A percentile compares a stretch with the other conserved stretches of the same genome.
These are phyloP conservation scores for Croton laevigatus DNA, from an alignment of 441 rosid species.

Conservation along the genomic window DNA sequence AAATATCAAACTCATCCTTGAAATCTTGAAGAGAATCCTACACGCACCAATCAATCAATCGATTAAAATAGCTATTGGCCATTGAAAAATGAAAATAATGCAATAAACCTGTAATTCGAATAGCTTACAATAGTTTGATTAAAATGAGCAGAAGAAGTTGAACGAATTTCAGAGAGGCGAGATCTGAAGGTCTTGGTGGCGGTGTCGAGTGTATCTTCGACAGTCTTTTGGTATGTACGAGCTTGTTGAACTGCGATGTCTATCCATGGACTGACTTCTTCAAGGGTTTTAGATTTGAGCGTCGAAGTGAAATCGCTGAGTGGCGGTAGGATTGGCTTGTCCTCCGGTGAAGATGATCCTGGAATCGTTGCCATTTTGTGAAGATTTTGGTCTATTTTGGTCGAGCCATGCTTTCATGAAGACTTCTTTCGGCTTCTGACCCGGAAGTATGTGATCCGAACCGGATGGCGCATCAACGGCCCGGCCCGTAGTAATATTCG, in stretches of 20 bases:
- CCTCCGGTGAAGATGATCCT: constrained; percentile 42
- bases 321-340: constrained; percentile 22
- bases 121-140: constrained; percentile 59
- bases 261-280: constrained; percentile 59
- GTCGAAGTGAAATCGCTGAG: constrained; percentile 18
- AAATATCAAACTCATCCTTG: constrained; percentile 48
- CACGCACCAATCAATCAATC: constrained; percentile 6
- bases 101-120: not conserved
- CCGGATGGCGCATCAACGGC: too few relatives aligned
- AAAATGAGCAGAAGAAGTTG: constrained; percentile 70
- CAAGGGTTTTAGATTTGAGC: constrained; percentile 42
- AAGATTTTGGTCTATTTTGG: not conserved
- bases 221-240: constrained; percentile 45
- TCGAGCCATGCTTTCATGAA: not conserved
- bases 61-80: not conserved
- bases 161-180: constrained; percentile 59
- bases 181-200: constrained; percentile 50
- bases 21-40: constrained; percentile 60
- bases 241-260: constrained; percentile 61
- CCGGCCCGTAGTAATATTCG: too few relatives aligned
- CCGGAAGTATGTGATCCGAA: not conserved
- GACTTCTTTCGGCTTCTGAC: not conserved
- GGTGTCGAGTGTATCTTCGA: constrained; percentile 43
- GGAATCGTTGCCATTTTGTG: constrained; percentile 39
- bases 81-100: too few relatives aligned